phyloP scores from a whole-genome alignment of 176 grass and related monocot species.

The Phoenix roebelenii region DNA sequence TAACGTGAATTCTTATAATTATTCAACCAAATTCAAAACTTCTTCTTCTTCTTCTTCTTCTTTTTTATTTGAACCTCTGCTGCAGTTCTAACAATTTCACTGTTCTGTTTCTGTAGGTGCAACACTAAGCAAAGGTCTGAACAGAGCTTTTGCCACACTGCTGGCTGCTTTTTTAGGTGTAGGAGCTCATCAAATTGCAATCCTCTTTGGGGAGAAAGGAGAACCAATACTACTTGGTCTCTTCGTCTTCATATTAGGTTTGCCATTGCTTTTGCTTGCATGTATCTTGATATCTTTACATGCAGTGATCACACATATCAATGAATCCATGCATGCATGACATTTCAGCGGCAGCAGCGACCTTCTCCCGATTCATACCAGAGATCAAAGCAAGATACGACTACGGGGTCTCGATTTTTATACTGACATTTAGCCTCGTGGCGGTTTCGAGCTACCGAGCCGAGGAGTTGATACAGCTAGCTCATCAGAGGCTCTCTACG shows the following conservation, averaged over 20 bases:
- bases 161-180: too few relatives aligned
- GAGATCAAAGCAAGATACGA: constrained; percentile 89
- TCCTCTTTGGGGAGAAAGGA: constrained; percentile 39
- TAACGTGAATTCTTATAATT: too few relatives aligned
- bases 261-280: not conserved
- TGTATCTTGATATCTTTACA: too few relatives aligned
- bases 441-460: constrained; percentile 89
- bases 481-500: constrained; percentile 70
- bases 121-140: too few relatives aligned
- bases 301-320: not conserved
- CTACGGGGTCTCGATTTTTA: constrained; percentile 93
- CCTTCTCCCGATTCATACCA: constrained; percentile 91
- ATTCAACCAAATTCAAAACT: too few relatives aligned
- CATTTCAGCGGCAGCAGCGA: constrained; percentile 56
- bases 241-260: constrained; percentile 83
- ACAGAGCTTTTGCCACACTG: too few relatives aligned
- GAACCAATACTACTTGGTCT: constrained; percentile 58
- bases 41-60: too few relatives aligned
- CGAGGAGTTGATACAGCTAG: constrained; percentile 56
- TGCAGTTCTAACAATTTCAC: too few relatives aligned
- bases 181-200: constrained; percentile 33
- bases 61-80: too few relatives aligned
- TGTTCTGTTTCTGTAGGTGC: too few relatives aligned
- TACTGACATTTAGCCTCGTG: constrained; percentile 92
- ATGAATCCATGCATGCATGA: not conserved